A percentile compares a stretch with the other conserved stretches of the same genome.
Conservation (phyloP, 2,329 filamentous ascomycete genomes). For the Colletotrichum orchidophilum region DNA sequence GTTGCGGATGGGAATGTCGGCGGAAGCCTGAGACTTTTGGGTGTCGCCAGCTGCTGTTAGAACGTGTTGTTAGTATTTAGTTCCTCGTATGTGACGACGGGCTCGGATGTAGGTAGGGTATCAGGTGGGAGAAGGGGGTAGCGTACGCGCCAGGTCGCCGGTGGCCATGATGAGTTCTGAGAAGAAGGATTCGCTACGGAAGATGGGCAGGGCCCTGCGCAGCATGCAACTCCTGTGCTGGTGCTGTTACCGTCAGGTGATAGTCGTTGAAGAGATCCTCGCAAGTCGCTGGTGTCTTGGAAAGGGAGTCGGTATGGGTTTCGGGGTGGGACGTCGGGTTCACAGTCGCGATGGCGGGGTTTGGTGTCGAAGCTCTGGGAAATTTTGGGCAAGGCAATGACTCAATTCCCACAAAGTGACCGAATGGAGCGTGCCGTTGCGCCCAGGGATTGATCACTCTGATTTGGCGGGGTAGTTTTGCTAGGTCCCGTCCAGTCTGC, state of each 20-base stretch:
- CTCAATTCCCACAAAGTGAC: conserved; percentile 23
- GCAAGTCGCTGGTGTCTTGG: neutral
- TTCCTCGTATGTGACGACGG: neutral
- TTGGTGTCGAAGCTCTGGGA: conserved; percentile 21
- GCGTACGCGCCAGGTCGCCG: conserved; percentile 25
- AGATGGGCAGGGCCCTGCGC: neutral
- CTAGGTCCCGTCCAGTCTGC: neutral
- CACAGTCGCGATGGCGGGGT: conserved; percentile 6
- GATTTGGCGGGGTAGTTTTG: conserved; percentile 31
- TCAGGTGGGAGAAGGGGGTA: no score
- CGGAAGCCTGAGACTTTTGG: conserved; percentile 2
- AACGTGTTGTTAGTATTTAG: neutral
- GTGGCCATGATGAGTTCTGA: conserved; percentile 14
- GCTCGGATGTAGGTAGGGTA: neutral
- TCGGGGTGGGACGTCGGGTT: neutral
- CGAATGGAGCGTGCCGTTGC: conserved; percentile 21
- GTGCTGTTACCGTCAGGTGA: neutral
- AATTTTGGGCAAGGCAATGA: conserved; percentile 29
- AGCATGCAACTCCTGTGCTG: neutral
- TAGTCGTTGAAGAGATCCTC: neutral
- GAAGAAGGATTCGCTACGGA: conserved; percentile 2
- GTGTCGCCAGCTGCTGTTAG: conserved; percentile 10
- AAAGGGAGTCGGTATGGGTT: neutral
- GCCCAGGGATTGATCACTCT: conserved; percentile 11
- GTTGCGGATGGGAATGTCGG: conserved; percentile 38